A percentile compares a stretch with the other conserved stretches of the same genome.
These are phyloP conservation scores for Populus hybrid DNA, from an alignment of 441 rosid genomes.

Conservation along the genomic window DNA sequence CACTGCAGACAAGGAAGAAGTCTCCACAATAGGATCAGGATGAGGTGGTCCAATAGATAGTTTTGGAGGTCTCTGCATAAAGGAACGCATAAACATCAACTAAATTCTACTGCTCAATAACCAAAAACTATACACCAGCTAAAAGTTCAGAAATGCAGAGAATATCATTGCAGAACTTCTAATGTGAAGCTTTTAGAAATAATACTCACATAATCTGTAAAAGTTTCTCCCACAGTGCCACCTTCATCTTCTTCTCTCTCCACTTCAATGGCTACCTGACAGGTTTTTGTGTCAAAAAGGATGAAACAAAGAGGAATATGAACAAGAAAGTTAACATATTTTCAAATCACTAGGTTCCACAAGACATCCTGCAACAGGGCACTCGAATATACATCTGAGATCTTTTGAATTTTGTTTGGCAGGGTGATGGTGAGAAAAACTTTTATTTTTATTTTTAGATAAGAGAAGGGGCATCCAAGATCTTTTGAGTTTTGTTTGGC, in stretches of 20 bases:
- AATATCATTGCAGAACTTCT: not conserved
- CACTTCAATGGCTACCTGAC: slow-evolving; percentile 95
- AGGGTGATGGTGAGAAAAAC: not conserved
- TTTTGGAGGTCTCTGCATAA: slow-evolving; percentile 81
- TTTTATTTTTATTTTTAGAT: not conserved
- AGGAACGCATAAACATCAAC: slow-evolving; percentile 13
- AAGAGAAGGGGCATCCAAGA: not conserved
- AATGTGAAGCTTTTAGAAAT: slow-evolving; percentile 12
- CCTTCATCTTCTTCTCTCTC: slow-evolving; percentile 99
- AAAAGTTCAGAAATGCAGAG: slow-evolving; percentile 1
- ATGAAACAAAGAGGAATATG: slow-evolving; percentile 14
- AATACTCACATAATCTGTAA: slow-evolving; percentile 87
- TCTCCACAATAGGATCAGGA: slow-evolving; percentile 97
- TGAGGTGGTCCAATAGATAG: slow-evolving; percentile 93
- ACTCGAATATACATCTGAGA: not conserved
- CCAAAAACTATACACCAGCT: slow-evolving; percentile 3
- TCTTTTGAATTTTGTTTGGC: not conserved
- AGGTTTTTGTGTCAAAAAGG: slow-evolving; percentile 24
- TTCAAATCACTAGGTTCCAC: slow-evolving; percentile 1
- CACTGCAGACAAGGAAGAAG: slow-evolving; percentile 93
- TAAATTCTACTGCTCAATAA: slow-evolving; percentile 14
- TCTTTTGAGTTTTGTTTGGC: not conserved
- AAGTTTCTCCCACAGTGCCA: slow-evolving; percentile 89
- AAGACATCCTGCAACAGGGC: not conserved
- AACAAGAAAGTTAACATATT: slow-evolving; percentile 12